Base-by-base conservation (phyloP, 345 rosid species). In the Euphorbia tirucalli region DNA sequence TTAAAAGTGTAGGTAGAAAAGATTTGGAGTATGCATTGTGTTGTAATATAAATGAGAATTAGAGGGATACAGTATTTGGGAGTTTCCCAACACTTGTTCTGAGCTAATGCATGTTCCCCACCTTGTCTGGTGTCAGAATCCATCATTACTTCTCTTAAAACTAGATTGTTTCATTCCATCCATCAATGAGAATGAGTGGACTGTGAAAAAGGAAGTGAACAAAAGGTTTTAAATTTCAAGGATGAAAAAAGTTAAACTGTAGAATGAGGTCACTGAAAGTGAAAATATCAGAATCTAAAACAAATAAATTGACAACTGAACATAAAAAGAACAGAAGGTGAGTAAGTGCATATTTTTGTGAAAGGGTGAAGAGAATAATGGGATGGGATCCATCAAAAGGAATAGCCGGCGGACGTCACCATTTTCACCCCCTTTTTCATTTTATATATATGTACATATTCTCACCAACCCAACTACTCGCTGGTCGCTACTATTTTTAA, bases 71-170 rank as follows among this genome's bases (percentile, higher is more conserved):
- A 73, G 61, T 39, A 41, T 16, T 46, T 60, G 69, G n/a, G n/a
- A 27, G 60, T 74, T 71, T 66, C 75, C n/a, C 78, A 78, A 78
- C 69, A 76, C 31, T 59, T n/a, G n/a, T n/a, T 44, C 71, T 64
- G 73, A 71, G 55, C 64, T 43, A 43, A 70, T 71, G 83, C 80
- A 66, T 65, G 70, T 80, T 76, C 70, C 83, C 78, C 71, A 74
- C 80, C 70, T n/a, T 65, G 83, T 73, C 77, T 69, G 73, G 59
- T 66, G 74, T 59, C 81, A 77, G 83, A 65, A 25, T 13, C 7
- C 74, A 80, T 76, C 59, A 80, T 77, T 43, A 37, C 61, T 35
- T 80, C 77, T 70, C 81, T 71, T 61, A 35, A n/a, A 54, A 71
- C 62, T 46, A 75, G 28, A 41, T 52, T 30, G 61, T 62, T 69